Evolutionary conservation across 2,329 filamentous ascomycete genomes (phyloP).

Genomic region (Hymenoscyphus infarciens): DNA sequence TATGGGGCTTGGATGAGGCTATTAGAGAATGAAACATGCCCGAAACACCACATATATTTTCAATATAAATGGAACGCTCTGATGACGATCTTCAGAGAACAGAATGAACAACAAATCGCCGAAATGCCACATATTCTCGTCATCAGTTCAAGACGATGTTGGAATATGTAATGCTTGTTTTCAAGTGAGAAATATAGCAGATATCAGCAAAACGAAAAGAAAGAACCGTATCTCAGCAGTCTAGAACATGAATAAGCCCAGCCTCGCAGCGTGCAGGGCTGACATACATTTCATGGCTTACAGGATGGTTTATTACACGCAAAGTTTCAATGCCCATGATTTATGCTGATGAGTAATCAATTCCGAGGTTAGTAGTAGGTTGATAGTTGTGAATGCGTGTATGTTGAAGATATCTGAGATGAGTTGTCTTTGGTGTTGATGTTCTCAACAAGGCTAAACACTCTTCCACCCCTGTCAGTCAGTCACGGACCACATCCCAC

Average conservation of each 20-base stretch:
- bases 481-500: no score
- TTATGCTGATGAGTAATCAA: background rate
- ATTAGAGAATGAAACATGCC: conserved; percentile 2
- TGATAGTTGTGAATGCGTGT: background rate
- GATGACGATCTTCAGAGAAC: background rate
- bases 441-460: background rate
- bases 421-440: background rate
- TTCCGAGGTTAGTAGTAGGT: background rate
- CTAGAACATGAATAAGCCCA: background rate
- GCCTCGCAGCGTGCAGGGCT: background rate
- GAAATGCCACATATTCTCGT: background rate
- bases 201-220: background rate
- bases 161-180: background rate
- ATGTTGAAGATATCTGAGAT: background rate
- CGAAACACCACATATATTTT: background rate
- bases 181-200: background rate
- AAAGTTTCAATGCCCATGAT: background rate
- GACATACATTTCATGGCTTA: background rate
- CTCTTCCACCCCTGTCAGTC: no score
- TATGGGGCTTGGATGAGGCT: background rate
- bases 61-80: background rate
- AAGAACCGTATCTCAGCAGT: background rate
- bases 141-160: conserved; percentile 1
- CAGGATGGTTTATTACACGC: background rate
- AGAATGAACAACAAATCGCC: background rate